Evolutionary conservation across 2,329 filamentous ascomycete species (phyloP), one percentile per base, ranked within the genome.

Genomic region (Dactylellina leptospora): DNA sequence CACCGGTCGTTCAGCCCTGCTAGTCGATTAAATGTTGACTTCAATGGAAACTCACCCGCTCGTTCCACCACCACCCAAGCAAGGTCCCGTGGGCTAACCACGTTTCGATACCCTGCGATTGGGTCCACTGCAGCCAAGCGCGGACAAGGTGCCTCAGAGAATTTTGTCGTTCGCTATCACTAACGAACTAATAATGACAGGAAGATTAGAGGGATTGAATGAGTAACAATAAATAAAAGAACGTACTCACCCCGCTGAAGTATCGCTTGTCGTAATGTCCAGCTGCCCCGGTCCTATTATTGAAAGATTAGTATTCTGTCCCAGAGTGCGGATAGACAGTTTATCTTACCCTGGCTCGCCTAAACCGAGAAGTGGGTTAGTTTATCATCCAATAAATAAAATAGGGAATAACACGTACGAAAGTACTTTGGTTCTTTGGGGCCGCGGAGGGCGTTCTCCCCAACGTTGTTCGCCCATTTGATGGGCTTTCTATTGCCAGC

Each of bases 31-130:
- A 5, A 40, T 40, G 4, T 11, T n/a, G 13, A 1, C 11, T 22
- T 22, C 20, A 13, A 20, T 22, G 40, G n/a, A 50, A 73, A n/a
- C 23, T 36, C 78, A 85, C 84, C 80, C 83, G 82, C 62, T 83
- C 83, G 78, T 92, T 93, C 91, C 91, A 96, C 90, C 90, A 95
- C 91, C 91, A 96, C 10, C 91, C 91, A 20, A 96, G 82, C 53
- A 95, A 81, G 3, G 91, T 92, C 51, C 91, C 91, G 79, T 96
- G 91, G 38, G 91, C 91, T 69, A 96, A 86, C 91, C 91, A 95
- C 0, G 91, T 93, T 80, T 93, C 90, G 73, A 92, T 80, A 4
- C 86, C 85, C 59, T 88, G 82, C 16, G 85, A 82, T 45, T 83
- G 81, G 79, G 90, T 89, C 62, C 86, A 87, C 47, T 83, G 83